Conservation (phyloP, 768 basidiomycete species). For the Termitomyces titanicus region DNA sequence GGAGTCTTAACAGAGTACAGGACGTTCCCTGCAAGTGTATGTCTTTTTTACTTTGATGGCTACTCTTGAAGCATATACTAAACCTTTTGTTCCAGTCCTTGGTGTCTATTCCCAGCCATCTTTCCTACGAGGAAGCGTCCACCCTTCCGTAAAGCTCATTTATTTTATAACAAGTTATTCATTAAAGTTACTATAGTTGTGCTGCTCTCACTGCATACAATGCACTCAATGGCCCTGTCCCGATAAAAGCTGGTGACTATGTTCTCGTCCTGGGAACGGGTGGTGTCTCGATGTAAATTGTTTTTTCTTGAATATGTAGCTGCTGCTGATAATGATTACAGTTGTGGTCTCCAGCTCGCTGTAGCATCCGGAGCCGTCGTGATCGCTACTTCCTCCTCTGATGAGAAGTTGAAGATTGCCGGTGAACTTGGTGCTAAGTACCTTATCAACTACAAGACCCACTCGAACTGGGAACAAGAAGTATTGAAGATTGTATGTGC, state of each 20-base stretch:
- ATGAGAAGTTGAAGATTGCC: conserved; percentile 55
- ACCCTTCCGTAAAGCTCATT: conserved; percentile 46
- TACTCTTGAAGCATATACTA: background rate
- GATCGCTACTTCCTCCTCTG: conserved; percentile 65
- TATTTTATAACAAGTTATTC: background rate
- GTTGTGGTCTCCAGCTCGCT: conserved; percentile 59
- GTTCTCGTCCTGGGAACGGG: conserved; percentile 57
- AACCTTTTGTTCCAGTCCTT: conserved; percentile 32
- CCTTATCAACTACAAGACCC: conserved; percentile 59
- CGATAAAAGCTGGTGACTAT: conserved; percentile 55
- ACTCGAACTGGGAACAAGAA: conserved; percentile 56
- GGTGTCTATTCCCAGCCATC: conserved; percentile 49
- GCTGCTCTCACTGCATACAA: conserved; percentile 67
- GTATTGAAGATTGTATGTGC: conserved; percentile 39
- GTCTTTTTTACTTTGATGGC: background rate
- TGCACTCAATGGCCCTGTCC: conserved; percentile 43
- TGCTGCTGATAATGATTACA: conserved; percentile 10
- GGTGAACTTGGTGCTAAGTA: conserved; percentile 49
- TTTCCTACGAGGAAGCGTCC: conserved; percentile 62
- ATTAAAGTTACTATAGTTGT: conserved; percentile 29
- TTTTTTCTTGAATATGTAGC: background rate
- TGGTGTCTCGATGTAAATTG: conserved; percentile 47
- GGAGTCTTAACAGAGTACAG: conserved; percentile 56
- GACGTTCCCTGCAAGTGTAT: conserved; percentile 43
- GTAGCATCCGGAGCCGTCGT: conserved; percentile 60